Conservation (phyloP, 2,329 filamentous ascomycete genomes). For the Alternaria solani region DNA sequence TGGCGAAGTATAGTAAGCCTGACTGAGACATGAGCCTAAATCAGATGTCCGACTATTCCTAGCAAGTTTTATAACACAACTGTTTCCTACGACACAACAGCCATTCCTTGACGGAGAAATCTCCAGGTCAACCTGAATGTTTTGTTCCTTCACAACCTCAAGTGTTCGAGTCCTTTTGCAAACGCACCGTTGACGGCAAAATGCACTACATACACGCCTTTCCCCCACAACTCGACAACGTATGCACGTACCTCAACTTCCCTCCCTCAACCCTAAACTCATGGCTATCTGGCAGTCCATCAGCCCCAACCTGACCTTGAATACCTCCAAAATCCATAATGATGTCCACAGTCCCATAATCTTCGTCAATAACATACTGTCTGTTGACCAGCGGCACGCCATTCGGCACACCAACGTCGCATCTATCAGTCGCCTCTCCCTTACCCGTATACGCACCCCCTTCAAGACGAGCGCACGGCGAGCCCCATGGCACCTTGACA, state of each 20-base stretch:
- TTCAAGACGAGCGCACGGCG: slow-evolving; percentile 40
- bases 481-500: slow-evolving; percentile 39
- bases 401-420: slow-evolving; percentile 40
- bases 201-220: slow-evolving; percentile 30
- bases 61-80: neutral
- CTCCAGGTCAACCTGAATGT: neutral
- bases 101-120: accelerated
- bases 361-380: slow-evolving; percentile 43
- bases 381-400: slow-evolving; percentile 39
- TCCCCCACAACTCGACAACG: slow-evolving; percentile 36
- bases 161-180: neutral
- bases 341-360: slow-evolving; percentile 42
- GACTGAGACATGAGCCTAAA: neutral
- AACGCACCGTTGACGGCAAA: neutral
- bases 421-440: slow-evolving; percentile 31
- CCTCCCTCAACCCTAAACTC: slow-evolving; percentile 42
- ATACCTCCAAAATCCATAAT: slow-evolving; percentile 42
- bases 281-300: slow-evolving; percentile 44
- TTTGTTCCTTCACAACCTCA: neutral
- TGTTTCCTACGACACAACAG: neutral
- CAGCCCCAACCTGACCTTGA: slow-evolving; percentile 13
- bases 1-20: neutral
- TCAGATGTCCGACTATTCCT: neutral
- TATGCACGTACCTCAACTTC: slow-evolving; percentile 45
- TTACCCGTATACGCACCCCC: slow-evolving; percentile 41